These are phyloP conservation scores for Cryptococcus sp. DNA, from an alignment of 1,284 basidiomycete genomes.

Conservation along the genomic window DNA sequence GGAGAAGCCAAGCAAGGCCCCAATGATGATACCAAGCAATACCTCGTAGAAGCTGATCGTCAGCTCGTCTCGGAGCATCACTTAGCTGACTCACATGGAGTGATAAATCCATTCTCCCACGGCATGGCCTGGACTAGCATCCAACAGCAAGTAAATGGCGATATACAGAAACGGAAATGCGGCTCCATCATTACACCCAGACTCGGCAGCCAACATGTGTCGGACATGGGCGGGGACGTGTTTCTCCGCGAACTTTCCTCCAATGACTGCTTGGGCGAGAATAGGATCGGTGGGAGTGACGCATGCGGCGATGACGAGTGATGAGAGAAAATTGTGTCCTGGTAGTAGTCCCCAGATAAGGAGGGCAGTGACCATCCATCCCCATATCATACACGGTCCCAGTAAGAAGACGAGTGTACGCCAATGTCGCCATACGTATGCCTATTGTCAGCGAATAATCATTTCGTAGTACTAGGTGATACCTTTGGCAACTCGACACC, in stretches of 20 bases:
- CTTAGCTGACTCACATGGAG: conserved; percentile 56
- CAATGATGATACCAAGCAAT: conserved; percentile 72
- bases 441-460: conserved; percentile 36
- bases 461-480: neutral
- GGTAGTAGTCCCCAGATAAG: conserved; percentile 88
- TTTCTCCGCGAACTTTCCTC: conserved; percentile 97
- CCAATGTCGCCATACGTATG: conserved; percentile 90
- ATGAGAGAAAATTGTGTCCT: conserved; percentile 76
- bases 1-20: conserved; percentile 68
- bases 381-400: conserved; percentile 75
- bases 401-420: conserved; percentile 79
- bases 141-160: conserved; percentile 80
- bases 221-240: conserved; percentile 95
- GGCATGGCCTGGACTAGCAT: conserved; percentile 61
- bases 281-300: conserved; percentile 92
- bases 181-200: conserved; percentile 87
- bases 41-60: conserved; percentile 62
- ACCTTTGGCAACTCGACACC: conserved; percentile 89
- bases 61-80: conserved; percentile 7
- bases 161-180: conserved; percentile 94
- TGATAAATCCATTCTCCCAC: conserved; percentile 64
- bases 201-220: conserved; percentile 87
- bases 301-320: conserved; percentile 85
- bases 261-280: conserved; percentile 63
- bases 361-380: conserved; percentile 82